phyloP scores from a whole-genome alignment of 129 eudicot genomes.

The Cynara cardunculus region DNA sequence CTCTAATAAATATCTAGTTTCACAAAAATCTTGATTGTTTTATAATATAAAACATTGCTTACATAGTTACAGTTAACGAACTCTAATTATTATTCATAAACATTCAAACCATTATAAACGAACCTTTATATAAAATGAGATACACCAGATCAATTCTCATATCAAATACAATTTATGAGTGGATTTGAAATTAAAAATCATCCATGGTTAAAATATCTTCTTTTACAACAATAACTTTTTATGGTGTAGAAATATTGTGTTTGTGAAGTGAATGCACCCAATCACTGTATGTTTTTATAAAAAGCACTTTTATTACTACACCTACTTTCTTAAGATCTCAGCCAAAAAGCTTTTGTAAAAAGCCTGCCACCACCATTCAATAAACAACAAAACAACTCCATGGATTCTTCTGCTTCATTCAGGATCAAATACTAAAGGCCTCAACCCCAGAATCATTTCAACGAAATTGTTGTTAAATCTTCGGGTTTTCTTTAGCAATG shows the following conservation, averaged over 20 bases:
- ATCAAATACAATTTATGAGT: no score
- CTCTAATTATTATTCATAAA: no score
- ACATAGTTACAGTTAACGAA: no score
- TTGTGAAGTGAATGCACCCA: not conserved
- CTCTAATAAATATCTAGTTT: no score
- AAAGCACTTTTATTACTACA: constrained; percentile 17
- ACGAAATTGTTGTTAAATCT: constrained; percentile 1
- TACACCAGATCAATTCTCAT: no score
- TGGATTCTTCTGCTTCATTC: constrained; percentile 25
- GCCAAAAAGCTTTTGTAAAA: constrained; percentile 18
- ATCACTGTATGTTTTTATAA: not conserved
- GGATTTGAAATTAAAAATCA: no score
- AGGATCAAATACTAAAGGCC: constrained; percentile 7
- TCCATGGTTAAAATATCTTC: no score
- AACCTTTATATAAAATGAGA: no score
- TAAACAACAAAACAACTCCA: constrained; percentile 23
- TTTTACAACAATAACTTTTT: not conserved
- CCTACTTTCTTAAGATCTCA: constrained; percentile 26
- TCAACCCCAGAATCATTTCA: constrained; percentile 14
- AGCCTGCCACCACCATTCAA: constrained; percentile 21
- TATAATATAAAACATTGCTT: no score
- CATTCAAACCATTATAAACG: no score
- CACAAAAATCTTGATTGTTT: no score
- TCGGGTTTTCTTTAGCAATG: constrained; percentile 17
- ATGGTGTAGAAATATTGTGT: not conserved